Conservation (phyloP, 208 protist species). For the Trypanosomatidae sp. region DNA sequence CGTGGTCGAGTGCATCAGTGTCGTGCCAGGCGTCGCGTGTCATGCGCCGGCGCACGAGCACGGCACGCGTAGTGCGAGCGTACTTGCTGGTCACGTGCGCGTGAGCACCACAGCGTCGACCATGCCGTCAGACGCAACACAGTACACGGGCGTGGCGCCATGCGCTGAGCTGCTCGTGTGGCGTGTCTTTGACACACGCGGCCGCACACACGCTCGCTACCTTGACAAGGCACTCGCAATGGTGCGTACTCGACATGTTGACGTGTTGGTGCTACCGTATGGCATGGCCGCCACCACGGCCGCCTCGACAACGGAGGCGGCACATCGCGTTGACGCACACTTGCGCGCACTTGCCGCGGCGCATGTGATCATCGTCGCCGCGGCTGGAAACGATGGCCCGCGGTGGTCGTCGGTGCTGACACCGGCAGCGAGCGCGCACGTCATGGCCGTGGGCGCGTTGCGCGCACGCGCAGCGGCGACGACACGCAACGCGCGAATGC, state of each 20-base stretch:
- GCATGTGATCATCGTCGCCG: conserved; percentile 92
- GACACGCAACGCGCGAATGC: too few relatives aligned
- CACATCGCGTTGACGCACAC: neutral
- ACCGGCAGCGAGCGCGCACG: conserved; percentile 91
- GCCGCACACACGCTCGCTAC: conserved; percentile 31
- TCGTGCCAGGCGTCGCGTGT: conserved; percentile 41
- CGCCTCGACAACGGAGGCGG: too few relatives aligned
- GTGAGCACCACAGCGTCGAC: too few relatives aligned
- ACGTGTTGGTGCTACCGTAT: too few relatives aligned
- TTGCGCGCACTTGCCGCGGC: conserved; percentile 1
- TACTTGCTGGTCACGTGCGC: conserved; percentile 62
- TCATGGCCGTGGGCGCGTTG: conserved; percentile 93
- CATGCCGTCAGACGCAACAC: conserved; percentile 1
- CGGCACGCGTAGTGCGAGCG: conserved; percentile 94
- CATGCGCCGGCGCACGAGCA: conserved; percentile 83
- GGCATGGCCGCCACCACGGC: too few relatives aligned
- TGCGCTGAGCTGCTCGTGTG: conserved; percentile 84
- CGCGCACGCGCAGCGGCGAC: too few relatives aligned
- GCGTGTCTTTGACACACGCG: conserved; percentile 89
- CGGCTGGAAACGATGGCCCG: conserved; percentile 96
- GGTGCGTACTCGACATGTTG: too few relatives aligned
- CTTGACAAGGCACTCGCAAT: neutral
- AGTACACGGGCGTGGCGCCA: conserved; percentile 88
- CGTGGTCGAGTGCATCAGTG: conserved; percentile 26
- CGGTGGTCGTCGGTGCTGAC: conserved; percentile 93